Evolutionary conservation across 23 red algal genomes (phyloP).

Genomic region (Chondrus crispus): DNA sequence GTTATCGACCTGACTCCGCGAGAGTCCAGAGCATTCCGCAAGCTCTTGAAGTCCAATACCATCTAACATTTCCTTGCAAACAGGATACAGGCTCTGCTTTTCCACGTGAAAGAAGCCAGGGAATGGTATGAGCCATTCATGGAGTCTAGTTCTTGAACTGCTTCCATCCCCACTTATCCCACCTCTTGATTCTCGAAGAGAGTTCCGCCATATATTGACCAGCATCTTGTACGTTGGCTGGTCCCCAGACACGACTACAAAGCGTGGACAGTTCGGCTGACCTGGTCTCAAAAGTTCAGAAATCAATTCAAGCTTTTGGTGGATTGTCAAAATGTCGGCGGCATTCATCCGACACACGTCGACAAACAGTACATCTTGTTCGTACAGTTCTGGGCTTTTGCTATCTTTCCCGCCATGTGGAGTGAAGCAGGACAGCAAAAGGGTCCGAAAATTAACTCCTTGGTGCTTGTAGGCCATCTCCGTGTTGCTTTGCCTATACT

Average conservation of each 20-base stretch:
- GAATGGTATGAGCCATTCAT: conserved; percentile 5
- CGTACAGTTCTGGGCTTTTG: not conserved
- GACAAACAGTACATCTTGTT: not conserved
- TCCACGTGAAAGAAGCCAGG: conserved; percentile 13
- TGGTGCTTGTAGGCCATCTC: not conserved
- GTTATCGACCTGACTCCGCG: not conserved
- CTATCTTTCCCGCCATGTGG: not conserved
- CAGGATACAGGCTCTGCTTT: not conserved
- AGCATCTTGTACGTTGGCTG: not conserved
- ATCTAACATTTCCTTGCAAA: conserved; percentile 7
- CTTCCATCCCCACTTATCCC: not conserved
- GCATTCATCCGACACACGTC: not conserved
- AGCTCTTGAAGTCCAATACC: not conserved
- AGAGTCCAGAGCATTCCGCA: not conserved
- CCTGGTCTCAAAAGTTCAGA: not conserved
- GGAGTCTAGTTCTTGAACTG: not conserved
- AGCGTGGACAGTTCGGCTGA: not conserved
- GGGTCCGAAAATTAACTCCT: not conserved
- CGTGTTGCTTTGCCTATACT: not conserved
- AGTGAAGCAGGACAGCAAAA: not conserved
- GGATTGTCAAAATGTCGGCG: not conserved
- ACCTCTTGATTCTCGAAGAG: not conserved
- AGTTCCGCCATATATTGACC: not conserved
- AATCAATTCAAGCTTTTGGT: not conserved
- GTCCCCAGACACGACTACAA: not conserved